Conservation (phyloP, 331 rosid species). For the Quercus lobata region DNA sequence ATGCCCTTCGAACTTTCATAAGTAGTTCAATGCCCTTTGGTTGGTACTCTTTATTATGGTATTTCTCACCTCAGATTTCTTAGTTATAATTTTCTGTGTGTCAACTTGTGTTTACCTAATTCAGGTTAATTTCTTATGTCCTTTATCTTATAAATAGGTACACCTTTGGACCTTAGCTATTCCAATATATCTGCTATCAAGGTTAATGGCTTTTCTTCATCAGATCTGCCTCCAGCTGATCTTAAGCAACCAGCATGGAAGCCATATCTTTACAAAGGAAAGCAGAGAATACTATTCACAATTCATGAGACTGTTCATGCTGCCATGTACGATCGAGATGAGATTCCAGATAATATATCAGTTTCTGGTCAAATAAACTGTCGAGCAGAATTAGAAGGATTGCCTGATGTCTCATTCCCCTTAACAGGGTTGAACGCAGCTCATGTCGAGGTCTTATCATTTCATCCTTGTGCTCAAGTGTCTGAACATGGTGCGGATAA, state of each 20-base stretch:
- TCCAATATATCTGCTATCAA: conserved; percentile 65
- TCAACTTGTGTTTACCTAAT: conserved; percentile 24
- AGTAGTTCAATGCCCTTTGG: conserved; percentile 99
- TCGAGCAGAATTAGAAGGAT: conserved; percentile 92
- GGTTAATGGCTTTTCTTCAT: conserved; percentile 75
- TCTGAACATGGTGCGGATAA: conserved; percentile 82
- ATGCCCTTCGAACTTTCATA: conserved; percentile 78
- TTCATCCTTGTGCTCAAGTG: conserved; percentile 86
- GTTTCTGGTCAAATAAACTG: conserved; percentile 92
- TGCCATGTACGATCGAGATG: conserved; percentile 89
- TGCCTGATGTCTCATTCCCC: conserved; percentile 93
- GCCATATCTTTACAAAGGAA: conserved; percentile 87
- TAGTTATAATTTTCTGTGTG: conserved; percentile 15
- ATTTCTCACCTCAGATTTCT: conserved; percentile 45
- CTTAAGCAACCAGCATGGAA: conserved; percentile 99
- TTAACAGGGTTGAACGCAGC: conserved; percentile 53
- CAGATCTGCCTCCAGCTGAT: conserved; percentile 79
- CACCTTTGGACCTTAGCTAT: conserved; percentile 89
- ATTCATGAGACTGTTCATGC: conserved; percentile 81
- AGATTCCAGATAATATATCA: conserved; percentile 78
- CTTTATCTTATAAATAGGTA: conserved; percentile 44
- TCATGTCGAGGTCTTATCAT: conserved; percentile 64
- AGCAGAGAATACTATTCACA: conserved; percentile 75
- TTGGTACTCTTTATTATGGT: conserved; percentile 78
- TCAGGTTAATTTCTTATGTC: conserved; percentile 15